phyloP scores from a whole-genome alignment of 2,329 filamentous ascomycete species.

The Ophiosphaerella herpotricha region DNA sequence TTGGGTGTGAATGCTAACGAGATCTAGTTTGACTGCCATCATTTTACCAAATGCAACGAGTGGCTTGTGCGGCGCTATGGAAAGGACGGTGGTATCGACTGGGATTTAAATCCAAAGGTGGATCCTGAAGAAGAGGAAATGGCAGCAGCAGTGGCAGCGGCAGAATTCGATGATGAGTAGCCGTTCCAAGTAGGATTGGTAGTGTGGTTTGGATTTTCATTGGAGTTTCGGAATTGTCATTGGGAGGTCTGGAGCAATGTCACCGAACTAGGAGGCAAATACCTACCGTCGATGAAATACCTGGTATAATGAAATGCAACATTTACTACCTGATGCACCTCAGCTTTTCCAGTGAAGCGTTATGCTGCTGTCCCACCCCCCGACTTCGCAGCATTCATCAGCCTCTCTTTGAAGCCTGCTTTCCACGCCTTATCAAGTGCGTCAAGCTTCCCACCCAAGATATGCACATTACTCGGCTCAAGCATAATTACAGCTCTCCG shows the following conservation, averaged over 20 bases:
- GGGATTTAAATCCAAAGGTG: slow-evolving; percentile 63
- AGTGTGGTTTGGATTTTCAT: no score
- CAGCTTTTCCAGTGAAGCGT: no score
- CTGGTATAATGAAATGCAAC: no score
- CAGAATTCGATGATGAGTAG: neutral
- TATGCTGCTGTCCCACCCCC: slow-evolving; percentile 1
- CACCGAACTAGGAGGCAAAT: no score
- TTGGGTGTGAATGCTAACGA: slow-evolving; percentile 40
- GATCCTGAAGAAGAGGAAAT: slow-evolving; percentile 39
- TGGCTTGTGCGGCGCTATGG: slow-evolving; percentile 85
- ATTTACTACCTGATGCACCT: no score
- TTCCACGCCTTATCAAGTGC: slow-evolving; percentile 78
- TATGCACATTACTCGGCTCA: slow-evolving; percentile 67
- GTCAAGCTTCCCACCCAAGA: slow-evolving; percentile 89
- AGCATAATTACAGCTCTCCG: slow-evolving; percentile 80
- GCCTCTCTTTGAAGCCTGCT: slow-evolving; percentile 68
- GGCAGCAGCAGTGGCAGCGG: neutral
- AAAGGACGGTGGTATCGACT: slow-evolving; percentile 79
- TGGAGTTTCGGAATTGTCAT: no score
- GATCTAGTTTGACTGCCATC: slow-evolving; percentile 70
- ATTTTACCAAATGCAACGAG: slow-evolving; percentile 81
- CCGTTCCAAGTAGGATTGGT: no score
- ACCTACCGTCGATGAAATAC: no score
- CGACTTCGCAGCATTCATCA: slow-evolving; percentile 63
- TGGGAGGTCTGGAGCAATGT: no score